Conservation (phyloP, 345 rosid species). For the Aquilaria malaccensis region DNA sequence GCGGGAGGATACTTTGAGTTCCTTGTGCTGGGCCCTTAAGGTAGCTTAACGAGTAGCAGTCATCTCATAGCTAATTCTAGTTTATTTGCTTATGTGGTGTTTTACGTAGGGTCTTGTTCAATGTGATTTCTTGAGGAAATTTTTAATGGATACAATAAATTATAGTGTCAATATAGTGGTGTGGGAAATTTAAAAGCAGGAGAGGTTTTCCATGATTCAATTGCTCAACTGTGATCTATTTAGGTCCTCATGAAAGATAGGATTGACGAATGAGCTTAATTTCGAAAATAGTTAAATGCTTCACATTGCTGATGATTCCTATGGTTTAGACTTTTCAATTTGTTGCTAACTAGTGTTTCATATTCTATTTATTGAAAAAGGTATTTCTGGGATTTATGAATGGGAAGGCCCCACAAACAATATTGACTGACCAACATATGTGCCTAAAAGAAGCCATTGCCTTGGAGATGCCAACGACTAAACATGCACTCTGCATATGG, state of each 20-base stretch:
- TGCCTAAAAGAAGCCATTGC: conserved; percentile 93
- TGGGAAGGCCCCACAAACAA: conserved; percentile 88
- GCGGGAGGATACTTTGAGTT: conserved; percentile 71
- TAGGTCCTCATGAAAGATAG: no score
- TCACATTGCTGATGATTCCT: no score
- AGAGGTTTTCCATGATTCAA: no score
- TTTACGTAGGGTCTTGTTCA: no score
- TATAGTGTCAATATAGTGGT: no score
- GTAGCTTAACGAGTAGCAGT: conserved; percentile 30
- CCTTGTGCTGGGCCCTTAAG: conserved; percentile 94
- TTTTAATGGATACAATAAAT: no score
- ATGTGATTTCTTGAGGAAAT: no score
- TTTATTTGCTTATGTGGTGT: background rate
- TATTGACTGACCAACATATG: conserved; percentile 88
- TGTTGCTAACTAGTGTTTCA: conserved; percentile 15
- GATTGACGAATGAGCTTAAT: no score
- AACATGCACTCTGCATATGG: conserved; percentile 97
- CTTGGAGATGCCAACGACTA: conserved; percentile 72
- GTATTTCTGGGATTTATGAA: conserved; percentile 76
- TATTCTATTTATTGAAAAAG: conserved; percentile 28
- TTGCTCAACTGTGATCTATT: no score
- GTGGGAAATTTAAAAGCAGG: no score
- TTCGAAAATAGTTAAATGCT: background rate
- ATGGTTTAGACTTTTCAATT: no score
- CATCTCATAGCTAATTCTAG: no score